Evolutionary conservation across 306 rosid species (phyloP), one percentile per base, ranked within the genome.

Genomic region (Ormosia emarginata): DNA sequence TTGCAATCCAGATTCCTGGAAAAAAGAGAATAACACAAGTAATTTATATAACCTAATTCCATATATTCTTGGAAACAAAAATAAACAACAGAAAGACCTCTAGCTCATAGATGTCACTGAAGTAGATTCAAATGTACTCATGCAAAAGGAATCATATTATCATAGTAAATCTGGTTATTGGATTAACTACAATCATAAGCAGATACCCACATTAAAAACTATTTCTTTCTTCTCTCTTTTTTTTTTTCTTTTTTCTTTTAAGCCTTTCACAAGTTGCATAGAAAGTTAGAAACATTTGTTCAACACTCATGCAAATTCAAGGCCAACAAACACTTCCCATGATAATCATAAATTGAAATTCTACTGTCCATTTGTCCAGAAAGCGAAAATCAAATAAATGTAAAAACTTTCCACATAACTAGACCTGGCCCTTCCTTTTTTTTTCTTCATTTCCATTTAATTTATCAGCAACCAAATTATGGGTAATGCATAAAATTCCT

Each of bases 1-100:
- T 3, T 79, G 85, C 72, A 4, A 80, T 70, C 83, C 90, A 73
- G 71, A 71, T 78, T 86, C 96, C 98, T 95, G 92, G 67, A 83
- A 53, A 13, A 39, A 82, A 72, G 12, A 24, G 36, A 44, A 44
- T 13, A 81, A 70, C 8, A n/a, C 13, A 72, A 61, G 64, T 52
- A 52, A 77, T 24, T 71, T 33, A 43, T 36, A 46, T 40, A 55
- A 68, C 34, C 55, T 29, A 41, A 46, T 63, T 18, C 30, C 72
- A 34, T 36, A 75, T 67, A 79, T 37, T 80, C 69, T 37, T 9
- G 47, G 41, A 18, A 73, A 59, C 58, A 52, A 75, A 37, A 81
- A 47, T 57, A 65, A 72, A 68, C 14, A n/a, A 67, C 49, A 64
- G 14, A 62, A 37, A 78, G 13, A 55, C 34, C 1, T 56, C 57